These are phyloP conservation scores for Candida krabiensis DNA, from an alignment of 805 yeast species.

Conservation along the genomic window DNA sequence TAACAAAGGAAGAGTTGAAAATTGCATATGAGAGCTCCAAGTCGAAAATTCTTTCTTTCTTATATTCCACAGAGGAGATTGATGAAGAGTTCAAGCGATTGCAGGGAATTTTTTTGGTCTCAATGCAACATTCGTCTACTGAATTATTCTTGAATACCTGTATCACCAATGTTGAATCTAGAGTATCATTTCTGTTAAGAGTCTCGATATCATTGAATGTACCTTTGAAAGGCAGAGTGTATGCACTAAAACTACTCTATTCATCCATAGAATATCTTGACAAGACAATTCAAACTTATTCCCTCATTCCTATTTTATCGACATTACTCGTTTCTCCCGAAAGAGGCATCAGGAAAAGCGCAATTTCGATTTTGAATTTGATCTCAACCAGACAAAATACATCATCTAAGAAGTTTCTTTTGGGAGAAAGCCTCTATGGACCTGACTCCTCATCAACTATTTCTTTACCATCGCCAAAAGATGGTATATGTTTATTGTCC, in stretches of 20 bases:
- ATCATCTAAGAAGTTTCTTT: conserved; percentile 40
- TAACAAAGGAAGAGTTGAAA: conserved; percentile 24
- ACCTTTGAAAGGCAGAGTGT: conserved; percentile 57
- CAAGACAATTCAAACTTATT: conserved; percentile 38
- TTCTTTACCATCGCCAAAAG: conserved; percentile 64
- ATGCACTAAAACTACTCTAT: conserved; percentile 45
- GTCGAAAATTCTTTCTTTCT: conserved; percentile 33
- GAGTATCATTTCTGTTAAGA: conserved; percentile 60
- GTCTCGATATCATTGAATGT: conserved; percentile 54
- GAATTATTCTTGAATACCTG: conserved; percentile 17
- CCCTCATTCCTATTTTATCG: conserved; percentile 58
- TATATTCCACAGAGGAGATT: conserved; percentile 28
- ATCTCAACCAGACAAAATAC: conserved; percentile 37
- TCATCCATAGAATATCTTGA: conserved; percentile 37
- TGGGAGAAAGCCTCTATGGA: conserved; percentile 62
- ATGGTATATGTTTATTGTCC: conserved; percentile 48
- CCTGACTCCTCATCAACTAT: conserved; percentile 40
- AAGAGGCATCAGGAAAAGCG: conserved; percentile 48
- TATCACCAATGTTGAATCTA: conserved; percentile 25
- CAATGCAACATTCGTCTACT: conserved; percentile 32
- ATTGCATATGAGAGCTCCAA: conserved; percentile 9
- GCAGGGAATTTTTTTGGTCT: conserved; percentile 42
- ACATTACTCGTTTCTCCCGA: conserved; percentile 54
- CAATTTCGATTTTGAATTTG: conserved; percentile 37
- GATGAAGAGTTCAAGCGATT: conserved; percentile 43